A percentile compares a stretch with the other conserved stretches of the same genome.
phyloP scores from a whole-genome alignment of 257 asterid genomes.

The Thymus mandschuricus region DNA sequence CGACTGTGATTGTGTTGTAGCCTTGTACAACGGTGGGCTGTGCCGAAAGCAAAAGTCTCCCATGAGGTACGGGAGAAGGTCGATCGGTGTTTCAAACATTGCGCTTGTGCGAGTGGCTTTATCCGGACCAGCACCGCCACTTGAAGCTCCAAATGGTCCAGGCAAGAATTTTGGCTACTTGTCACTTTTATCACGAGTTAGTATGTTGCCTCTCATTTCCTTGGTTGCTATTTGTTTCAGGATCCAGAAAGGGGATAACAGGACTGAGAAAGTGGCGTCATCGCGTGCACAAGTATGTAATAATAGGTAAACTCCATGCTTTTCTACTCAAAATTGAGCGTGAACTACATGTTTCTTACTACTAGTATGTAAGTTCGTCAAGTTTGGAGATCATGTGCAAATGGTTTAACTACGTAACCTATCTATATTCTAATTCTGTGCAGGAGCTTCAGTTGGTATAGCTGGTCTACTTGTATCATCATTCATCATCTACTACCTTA shows the following conservation, averaged over 20 bases:
- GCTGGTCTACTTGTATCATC: not conserved
- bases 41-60: not conserved
- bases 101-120: not conserved
- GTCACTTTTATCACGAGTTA: no score
- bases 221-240: not conserved
- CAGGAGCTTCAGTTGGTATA: not conserved
- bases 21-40: not conserved
- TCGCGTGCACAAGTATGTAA: not conserved
- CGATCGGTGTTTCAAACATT: no score
- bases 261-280: not conserved
- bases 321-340: not conserved
- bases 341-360: no score
- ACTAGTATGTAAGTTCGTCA: no score
- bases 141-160: not conserved
- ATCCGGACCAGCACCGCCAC: not conserved
- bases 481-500: not conserved
- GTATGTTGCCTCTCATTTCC: no score
- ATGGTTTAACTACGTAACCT: no score
- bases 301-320: not conserved
- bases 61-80: not conserved
- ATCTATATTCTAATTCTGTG: not conserved
- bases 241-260: not conserved
- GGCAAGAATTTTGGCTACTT: no score
- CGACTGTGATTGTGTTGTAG: constrained; percentile 6
- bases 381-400: no score